Percentiles rank a stretch among this genome's conserved stretches.
Conservation (phyloP, 805 yeast species). For the Teunomyces kruisii region DNA sequence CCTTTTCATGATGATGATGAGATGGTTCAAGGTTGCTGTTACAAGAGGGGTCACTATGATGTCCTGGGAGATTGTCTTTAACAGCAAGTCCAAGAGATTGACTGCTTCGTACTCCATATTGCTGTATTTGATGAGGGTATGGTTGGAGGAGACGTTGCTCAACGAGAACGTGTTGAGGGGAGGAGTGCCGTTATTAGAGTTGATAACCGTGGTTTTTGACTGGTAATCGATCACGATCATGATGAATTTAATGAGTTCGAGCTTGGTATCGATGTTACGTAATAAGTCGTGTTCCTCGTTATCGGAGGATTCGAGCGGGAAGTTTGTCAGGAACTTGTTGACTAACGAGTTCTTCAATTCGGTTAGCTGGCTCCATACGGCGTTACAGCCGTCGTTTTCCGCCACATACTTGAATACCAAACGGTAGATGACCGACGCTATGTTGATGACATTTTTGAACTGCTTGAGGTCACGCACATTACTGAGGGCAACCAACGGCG, state of each 20-base stretch:
- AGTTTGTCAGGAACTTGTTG: constrained; percentile 56
- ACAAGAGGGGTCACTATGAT: constrained; percentile 53
- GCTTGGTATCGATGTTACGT: constrained; percentile 56
- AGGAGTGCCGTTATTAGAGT: constrained; percentile 5
- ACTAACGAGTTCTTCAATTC: constrained; percentile 60
- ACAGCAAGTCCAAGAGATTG: constrained; percentile 63
- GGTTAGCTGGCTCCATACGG: constrained; percentile 56
- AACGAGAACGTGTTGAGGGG: constrained; percentile 43
- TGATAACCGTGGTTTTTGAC: constrained; percentile 36
- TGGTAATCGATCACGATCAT: constrained; percentile 46
- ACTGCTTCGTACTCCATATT: constrained; percentile 67
- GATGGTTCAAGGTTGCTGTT: constrained; percentile 66
- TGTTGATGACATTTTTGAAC: constrained; percentile 32
- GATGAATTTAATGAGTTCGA: constrained; percentile 74
- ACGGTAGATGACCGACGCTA: constrained; percentile 42
- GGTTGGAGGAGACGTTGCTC: constrained; percentile 51
- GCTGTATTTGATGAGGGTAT: constrained; percentile 59
- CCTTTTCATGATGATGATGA: constrained; percentile 60
- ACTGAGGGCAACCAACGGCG: constrained; percentile 27
- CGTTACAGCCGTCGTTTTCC: constrained; percentile 44
- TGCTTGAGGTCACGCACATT: constrained; percentile 29
- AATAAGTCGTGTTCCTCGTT: constrained; percentile 48
- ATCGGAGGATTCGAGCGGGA: constrained; percentile 51
- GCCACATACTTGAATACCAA: constrained; percentile 47
- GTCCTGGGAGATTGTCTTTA: constrained; percentile 56